Evolutionary conservation across 2,329 filamentous ascomycete species (phyloP).

Genomic region (Fusarium gaditjirri): DNA sequence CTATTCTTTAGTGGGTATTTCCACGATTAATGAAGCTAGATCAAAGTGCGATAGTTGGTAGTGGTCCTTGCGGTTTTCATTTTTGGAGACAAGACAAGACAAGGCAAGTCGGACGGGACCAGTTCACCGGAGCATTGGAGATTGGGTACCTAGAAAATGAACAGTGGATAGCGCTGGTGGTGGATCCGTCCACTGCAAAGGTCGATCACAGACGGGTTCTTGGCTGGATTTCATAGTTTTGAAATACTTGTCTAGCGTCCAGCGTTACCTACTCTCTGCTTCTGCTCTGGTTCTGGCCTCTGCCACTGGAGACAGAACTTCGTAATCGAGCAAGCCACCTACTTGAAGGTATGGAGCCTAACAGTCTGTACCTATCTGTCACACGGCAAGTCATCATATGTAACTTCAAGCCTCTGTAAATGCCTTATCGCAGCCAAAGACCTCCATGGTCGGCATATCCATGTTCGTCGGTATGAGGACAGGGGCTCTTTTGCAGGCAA

Average conservation of each 20-base stretch:
- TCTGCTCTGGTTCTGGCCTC: not conserved
- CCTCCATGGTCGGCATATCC: not conserved
- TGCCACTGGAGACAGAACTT: not conserved
- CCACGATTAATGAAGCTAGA: conserved; percentile 21
- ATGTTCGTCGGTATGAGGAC: not conserved
- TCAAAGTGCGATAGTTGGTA: conserved; percentile 3
- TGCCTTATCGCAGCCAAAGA: not conserved
- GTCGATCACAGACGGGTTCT: conserved; percentile 16
- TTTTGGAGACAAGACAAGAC: conserved; percentile 16
- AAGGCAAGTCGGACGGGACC: conserved; percentile 18
- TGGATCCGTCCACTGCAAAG: not conserved
- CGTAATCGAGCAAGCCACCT: not conserved
- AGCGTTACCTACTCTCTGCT: not conserved
- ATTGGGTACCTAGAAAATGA: not conserved
- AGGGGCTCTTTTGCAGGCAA: not conserved
- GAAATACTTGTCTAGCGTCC: conserved; percentile 2
- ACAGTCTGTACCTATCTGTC: too few relatives aligned
- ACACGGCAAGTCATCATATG: not conserved
- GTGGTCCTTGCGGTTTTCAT: conserved; percentile 7
- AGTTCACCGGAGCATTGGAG: conserved; percentile 14
- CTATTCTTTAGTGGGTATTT: conserved; percentile 18
- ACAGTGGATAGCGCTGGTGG: not conserved
- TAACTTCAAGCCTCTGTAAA: not conserved
- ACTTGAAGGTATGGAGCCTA: not conserved
- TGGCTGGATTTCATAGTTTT: conserved; percentile 19